A percentile compares a stretch with the other conserved stretches of the same genome.
Conservation (phyloP, 345 rosid genomes). For the Punica granatum region DNA sequence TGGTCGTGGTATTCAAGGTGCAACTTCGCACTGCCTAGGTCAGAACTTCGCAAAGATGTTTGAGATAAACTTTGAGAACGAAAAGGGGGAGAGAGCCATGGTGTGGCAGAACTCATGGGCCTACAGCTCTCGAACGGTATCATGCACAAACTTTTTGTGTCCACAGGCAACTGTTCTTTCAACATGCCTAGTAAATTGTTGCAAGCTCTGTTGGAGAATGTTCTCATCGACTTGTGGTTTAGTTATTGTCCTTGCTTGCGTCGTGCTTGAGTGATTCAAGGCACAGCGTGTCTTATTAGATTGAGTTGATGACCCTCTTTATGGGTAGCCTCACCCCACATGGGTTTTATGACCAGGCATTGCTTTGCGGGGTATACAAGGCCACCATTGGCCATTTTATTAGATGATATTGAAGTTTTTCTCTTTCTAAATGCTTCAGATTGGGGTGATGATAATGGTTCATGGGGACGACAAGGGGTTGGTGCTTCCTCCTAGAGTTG, state of each 20-base stretch:
- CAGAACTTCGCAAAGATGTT: constrained; percentile 98
- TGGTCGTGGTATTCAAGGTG: constrained; percentile 98
- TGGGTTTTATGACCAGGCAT: too few relatives aligned
- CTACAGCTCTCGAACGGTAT: constrained; percentile 82
- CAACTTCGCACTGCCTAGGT: constrained; percentile 94
- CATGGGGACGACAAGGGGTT: constrained; percentile 91
- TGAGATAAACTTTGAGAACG: constrained; percentile 85
- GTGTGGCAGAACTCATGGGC: constrained; percentile 99
- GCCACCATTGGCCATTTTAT: too few relatives aligned
- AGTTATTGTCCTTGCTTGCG: too few relatives aligned
- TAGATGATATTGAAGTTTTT: neutral
- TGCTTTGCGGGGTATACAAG: too few relatives aligned
- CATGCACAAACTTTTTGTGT: neutral
- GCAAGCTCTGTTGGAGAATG: neutral
- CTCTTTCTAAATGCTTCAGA: constrained; percentile 23
- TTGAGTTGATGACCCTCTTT: too few relatives aligned
- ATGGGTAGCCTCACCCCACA: too few relatives aligned
- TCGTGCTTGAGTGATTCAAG: too few relatives aligned
- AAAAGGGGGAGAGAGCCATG: constrained; percentile 81
- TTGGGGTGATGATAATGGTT: constrained; percentile 98
- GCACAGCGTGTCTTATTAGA: too few relatives aligned
- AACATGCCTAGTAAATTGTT: neutral
- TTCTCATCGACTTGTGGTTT: neutral
- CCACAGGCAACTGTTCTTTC: neutral
- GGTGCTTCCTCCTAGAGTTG: constrained; percentile 87